phyloP scores from a whole-genome alignment of 371 early-diverging fungal species.

The Dentiscutata heterogama region DNA sequence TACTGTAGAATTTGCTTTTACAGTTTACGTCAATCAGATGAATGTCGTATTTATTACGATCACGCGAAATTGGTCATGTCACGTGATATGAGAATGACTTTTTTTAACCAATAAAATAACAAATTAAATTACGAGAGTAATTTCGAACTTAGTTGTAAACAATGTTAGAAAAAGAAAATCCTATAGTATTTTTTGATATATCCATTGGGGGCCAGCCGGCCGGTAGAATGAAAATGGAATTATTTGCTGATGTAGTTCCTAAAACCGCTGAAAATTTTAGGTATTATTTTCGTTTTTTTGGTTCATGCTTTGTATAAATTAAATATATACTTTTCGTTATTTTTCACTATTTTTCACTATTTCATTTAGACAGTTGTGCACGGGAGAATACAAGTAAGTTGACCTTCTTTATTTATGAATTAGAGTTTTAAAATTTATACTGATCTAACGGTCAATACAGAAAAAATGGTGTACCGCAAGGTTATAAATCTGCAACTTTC shows the following conservation, averaged over 20 bases:
- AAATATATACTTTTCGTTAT: neutral
- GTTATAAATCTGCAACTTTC: slow-evolving; percentile 92
- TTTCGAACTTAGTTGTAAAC: too few species aligned
- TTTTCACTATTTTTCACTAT: too few species aligned
- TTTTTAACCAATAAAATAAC: too few species aligned
- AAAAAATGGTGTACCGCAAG: slow-evolving; percentile 81
- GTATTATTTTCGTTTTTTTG: slow-evolving; percentile 46
- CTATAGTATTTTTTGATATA: slow-evolving; percentile 82
- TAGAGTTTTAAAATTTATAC: neutral
- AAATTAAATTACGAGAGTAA: too few species aligned
- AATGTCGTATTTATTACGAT: too few species aligned
- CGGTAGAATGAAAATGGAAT: slow-evolving; percentile 97
- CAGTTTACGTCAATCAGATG: too few species aligned
- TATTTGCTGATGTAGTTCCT: slow-evolving; percentile 93
- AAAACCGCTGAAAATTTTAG: slow-evolving; percentile 99
- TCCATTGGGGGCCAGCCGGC: slow-evolving; percentile 79
- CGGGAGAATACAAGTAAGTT: slow-evolving; percentile 87
- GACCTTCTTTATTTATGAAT: neutral
- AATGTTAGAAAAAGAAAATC: slow-evolving; percentile 50
- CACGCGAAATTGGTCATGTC: too few species aligned
- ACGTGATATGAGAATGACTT: too few species aligned
- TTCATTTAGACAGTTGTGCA: slow-evolving; percentile 80
- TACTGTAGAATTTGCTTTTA: too few species aligned
- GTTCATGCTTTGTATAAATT: neutral
- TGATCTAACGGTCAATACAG: slow-evolving; percentile 50